Evolutionary conservation across 192 early-diverging fungal genomes (phyloP), one percentile per base, ranked within the genome.

Genomic region (Backusella parvicylindrica): DNA sequence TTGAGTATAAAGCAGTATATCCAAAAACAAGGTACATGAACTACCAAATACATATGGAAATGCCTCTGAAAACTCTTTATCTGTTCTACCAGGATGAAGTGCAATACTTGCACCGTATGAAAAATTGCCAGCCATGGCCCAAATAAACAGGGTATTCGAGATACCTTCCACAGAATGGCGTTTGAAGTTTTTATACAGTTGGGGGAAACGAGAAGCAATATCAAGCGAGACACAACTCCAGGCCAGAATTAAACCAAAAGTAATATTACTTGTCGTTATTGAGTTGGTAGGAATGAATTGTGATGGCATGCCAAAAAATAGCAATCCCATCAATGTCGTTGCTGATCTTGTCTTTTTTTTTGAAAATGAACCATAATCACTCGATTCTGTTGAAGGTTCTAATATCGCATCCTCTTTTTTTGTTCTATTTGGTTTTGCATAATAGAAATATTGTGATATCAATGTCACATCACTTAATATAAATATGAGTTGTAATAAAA

Each of bases 131-230:
- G 88, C 84, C 11, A 89, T 88, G 0, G 91, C 86, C 67, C 89
- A 93, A 32, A 85, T 70, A 74, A 94, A 92, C 88, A 93, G 87
- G 11, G 79, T 74, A 23, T 92, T 84, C 1, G 92, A 89, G 12
- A 95, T 80, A 0, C 93, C 93, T 21, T 91, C 80, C 8, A 88
- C 87, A 4, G 92, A 93, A 56, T 84, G 77, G 43, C 79, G 60
- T 11, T 68, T 70, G 23, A 89, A 78, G 49, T 93, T 95, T 63
- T 86, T 88, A 81, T 83, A 88, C 50, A 95, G 86, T 73, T 95
- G 93, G 28, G 93, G 93, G 70, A 95, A 79, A 7, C 92, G 86
- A 23, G 89, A 90, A 1, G 85, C 81, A 23, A 93, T 80, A 80
- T 92, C 93, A 53, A 89, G 85, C 16, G 82, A 32, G 0, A 84